Conservation (phyloP, 2,329 filamentous ascomycete genomes). For the Nemania serpens region DNA sequence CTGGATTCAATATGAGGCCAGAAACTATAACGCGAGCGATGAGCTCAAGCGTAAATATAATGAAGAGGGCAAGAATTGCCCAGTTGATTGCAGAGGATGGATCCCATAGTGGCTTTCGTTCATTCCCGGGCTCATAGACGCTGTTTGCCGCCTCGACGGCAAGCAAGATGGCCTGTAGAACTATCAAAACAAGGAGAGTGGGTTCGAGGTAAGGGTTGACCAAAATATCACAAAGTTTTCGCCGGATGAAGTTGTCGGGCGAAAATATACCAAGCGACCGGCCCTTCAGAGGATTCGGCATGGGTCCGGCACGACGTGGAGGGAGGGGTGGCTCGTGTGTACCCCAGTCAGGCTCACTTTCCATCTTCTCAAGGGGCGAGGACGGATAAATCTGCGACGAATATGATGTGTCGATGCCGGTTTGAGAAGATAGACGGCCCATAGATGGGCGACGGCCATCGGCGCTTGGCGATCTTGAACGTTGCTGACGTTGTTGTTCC, state of each 20-base stretch:
- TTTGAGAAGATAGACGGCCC: conserved; percentile 49
- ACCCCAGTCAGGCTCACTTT: conserved; percentile 39
- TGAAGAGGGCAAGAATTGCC: conserved; percentile 80
- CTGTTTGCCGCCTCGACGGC: conserved; percentile 78
- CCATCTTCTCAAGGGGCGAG: conserved; percentile 52
- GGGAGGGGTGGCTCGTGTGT: conserved; percentile 40
- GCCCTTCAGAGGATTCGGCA: conserved; percentile 80
- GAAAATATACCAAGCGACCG: conserved; percentile 85
- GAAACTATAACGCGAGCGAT: conserved; percentile 87
- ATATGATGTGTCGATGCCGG: conserved; percentile 56
- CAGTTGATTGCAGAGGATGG: conserved; percentile 69
- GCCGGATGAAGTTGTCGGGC: conserved; percentile 74
- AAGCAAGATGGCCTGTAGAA: conserved; percentile 86
- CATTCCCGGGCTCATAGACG: conserved; percentile 67
- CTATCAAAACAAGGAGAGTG: conserved; percentile 81
- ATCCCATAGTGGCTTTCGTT: conserved; percentile 69
- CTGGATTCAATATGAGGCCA: conserved; percentile 86
- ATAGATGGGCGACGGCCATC: conserved; percentile 54
- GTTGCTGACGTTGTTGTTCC: conserved; percentile 72
- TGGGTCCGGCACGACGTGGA: conserved; percentile 44
- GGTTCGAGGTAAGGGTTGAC: conserved; percentile 89
- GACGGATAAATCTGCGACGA: conserved; percentile 52
- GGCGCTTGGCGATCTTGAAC: conserved; percentile 59
- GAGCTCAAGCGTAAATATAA: conserved; percentile 87
- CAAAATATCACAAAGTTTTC: conserved; percentile 78